Evolutionary conservation across 208 protist species (phyloP).

Genomic region (Leishmania mexicana): DNA sequence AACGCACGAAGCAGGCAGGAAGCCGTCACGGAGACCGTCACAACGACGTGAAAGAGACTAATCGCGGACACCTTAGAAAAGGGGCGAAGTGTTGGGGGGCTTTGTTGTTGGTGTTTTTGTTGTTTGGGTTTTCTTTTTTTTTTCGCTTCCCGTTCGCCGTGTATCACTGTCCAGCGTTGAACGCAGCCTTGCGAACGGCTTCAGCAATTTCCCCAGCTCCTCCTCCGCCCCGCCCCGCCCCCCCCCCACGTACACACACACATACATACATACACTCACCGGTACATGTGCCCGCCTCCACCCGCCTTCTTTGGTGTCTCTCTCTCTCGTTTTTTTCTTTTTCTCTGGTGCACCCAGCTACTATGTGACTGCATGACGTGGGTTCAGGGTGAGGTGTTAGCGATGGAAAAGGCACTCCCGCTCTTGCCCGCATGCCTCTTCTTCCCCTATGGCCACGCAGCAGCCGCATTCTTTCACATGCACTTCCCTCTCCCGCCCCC

Average conservation of each 20-base stretch:
- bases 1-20: too few relatives aligned
- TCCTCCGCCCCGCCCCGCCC: background rate
- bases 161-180: background rate
- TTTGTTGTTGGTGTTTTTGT: background rate
- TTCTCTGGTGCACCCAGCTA: background rate
- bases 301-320: background rate
- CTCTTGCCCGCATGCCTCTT: background rate
- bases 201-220: background rate
- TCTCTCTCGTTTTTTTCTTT: background rate
- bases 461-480: background rate
- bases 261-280: background rate
- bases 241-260: constrained; percentile 2
- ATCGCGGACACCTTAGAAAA: too few relatives aligned
- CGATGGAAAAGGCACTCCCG: background rate
- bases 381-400: background rate
- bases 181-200: background rate
- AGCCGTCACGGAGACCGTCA: too few relatives aligned
- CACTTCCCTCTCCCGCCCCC: background rate
- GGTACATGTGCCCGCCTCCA: background rate
- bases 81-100: too few relatives aligned
- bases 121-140: too few relatives aligned
- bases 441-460: background rate
- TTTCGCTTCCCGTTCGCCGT: background rate
- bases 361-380: background rate
- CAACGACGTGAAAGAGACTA: too few relatives aligned